Evolutionary conservation across 805 yeast genomes (phyloP), one percentile per base, ranked within the genome.

Genomic region (Yarrowia sp.): DNA sequence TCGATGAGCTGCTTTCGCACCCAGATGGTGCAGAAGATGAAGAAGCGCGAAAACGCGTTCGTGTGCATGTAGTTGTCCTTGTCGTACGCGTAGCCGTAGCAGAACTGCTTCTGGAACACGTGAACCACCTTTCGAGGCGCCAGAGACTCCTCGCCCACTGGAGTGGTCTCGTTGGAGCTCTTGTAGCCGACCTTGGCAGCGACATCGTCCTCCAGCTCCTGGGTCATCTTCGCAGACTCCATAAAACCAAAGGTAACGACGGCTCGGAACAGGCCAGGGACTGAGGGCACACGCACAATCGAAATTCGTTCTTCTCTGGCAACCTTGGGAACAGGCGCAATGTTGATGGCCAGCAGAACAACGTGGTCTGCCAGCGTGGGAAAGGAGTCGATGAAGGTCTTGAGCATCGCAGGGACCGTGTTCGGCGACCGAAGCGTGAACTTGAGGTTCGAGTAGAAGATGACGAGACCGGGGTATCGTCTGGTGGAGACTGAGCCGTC

Each of bases 71-170:
- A 38, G 38, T 38, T 55, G 42, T 51, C 58, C 22, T 51, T 51
- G n/a, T 55, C 47, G 47, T 38, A 39, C 22, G 61, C 33, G 46
- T 29, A 27, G 18, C 61, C 46, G 35, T 29, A 27, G 21, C 61
- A 55, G n/a, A 25, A 29, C 29, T 55, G 61, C 12, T 55, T 55
- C 47, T 55, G 38, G 61, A 55, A 55, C 29, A 55, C 61, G 14
- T 55, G 61, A 0, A 55, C 47, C 12, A 55, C 47, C 14, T 39
- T 55, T 55, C 61, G 14, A 8, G 46, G 47, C 7, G 55, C 38
- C 38, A 47, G 21, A 2, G 9, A 2, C 10, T 44, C 51, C 18
- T 38, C 46, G 25, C 29, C 36, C 2, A 0, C 33, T 4, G 24
- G 13, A 3, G 31, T 24, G 3, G 14, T 9, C 1, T 10, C 5